phyloP scores from a whole-genome alignment of 164 flowering plant species.

The Chimonanthus praecox region DNA sequence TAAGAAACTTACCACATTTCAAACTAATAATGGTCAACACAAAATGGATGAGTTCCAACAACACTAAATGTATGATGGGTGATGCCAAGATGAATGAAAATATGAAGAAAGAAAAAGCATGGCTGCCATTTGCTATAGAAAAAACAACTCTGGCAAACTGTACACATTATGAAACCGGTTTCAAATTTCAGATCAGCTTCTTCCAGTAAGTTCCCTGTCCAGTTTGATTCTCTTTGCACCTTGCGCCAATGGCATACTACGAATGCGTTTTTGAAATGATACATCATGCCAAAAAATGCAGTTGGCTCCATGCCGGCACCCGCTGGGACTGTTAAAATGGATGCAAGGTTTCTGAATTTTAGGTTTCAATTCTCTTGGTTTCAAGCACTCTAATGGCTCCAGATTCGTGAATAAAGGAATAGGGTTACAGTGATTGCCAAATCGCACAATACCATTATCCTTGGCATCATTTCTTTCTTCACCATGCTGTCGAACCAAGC shows the following conservation, averaged over 20 bases:
- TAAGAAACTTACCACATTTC: too few species aligned
- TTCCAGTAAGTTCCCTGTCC: slow-evolving; percentile 62
- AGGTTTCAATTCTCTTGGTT: slow-evolving; percentile 44
- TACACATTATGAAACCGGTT: neutral
- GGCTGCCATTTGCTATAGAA: neutral
- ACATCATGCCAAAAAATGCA: slow-evolving; percentile 70
- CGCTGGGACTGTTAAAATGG: slow-evolving; percentile 69
- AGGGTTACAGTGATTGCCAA: slow-evolving; percentile 24
- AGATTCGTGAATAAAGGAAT: slow-evolving; percentile 18
- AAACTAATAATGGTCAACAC: neutral
- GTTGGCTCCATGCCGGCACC: slow-evolving; percentile 79
- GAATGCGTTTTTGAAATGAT: slow-evolving; percentile 33
- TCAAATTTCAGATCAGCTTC: slow-evolving; percentile 12
- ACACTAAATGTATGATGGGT: neutral
- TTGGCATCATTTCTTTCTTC: slow-evolving; percentile 48
- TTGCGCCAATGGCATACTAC: slow-evolving; percentile 39
- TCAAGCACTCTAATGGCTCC: slow-evolving; percentile 25
- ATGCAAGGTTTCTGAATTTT: slow-evolving; percentile 76
- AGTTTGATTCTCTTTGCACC: slow-evolving; percentile 77
- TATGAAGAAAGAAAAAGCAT: neutral
- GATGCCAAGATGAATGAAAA: neutral
- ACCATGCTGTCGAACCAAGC: slow-evolving; percentile 87
- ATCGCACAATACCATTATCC: slow-evolving; percentile 21
- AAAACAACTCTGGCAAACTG: neutral
- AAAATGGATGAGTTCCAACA: neutral